Evolutionary conservation across 1,139 yeast species (phyloP).

Genomic region (Yamadazyma blattariae): DNA sequence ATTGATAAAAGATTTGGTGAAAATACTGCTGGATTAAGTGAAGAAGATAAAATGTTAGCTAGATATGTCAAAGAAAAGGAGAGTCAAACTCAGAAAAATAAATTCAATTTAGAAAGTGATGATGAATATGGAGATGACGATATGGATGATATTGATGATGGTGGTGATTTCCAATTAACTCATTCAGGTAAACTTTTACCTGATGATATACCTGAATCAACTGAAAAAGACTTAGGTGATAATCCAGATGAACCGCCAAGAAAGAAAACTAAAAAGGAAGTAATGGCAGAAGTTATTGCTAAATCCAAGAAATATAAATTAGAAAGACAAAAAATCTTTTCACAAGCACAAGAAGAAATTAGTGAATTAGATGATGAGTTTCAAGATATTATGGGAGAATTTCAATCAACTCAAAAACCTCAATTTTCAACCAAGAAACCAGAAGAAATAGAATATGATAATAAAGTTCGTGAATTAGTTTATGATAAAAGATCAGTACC

Average conservation of each 20-base stretch:
- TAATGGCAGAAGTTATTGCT: constrained; percentile 95
- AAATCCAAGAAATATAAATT: constrained; percentile 88
- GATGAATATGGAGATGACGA: constrained; percentile 53
- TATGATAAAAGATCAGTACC: constrained; percentile 90
- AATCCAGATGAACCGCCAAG: constrained; percentile 39
- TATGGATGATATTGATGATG: no score
- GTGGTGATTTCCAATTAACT: constrained; percentile 55
- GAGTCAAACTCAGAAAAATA: constrained; percentile 45
- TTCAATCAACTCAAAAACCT: constrained; percentile 22
- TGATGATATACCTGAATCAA: constrained; percentile 26
- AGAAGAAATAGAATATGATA: constrained; percentile 66
- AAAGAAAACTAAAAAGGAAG: constrained; percentile 88
- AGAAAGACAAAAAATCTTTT: constrained; percentile 80
- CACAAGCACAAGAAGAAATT: constrained; percentile 66
- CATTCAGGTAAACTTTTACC: constrained; percentile 72
- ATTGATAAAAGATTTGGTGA: constrained; percentile 94
- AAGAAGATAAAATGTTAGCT: constrained; percentile 93
- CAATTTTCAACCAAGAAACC: constrained; percentile 32
- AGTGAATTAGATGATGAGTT: constrained; percentile 77
- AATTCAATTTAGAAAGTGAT: constrained; percentile 66
- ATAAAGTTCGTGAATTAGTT: constrained; percentile 71
- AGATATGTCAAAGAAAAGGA: constrained; percentile 90
- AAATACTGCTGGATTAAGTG: constrained; percentile 64
- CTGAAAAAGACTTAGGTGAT: constrained; percentile 27
- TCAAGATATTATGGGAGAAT: constrained; percentile 70